These are phyloP conservation scores for Daedalea quercina DNA, from an alignment of 768 basidiomycete species.

Conservation along the genomic window DNA sequence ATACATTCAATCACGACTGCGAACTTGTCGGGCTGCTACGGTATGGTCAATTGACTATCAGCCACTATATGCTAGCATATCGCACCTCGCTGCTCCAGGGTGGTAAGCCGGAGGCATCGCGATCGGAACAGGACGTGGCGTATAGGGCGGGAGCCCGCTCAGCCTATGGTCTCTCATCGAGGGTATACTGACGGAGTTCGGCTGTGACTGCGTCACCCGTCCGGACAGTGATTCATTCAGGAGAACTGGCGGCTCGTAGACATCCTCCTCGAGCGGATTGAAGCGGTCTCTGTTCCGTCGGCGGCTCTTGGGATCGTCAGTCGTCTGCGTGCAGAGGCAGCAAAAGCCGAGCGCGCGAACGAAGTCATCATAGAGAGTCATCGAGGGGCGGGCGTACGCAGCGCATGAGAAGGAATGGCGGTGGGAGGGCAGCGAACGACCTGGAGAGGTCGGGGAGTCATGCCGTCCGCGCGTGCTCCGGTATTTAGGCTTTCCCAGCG, in stretches of 20 bases:
- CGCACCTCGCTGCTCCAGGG: not conserved
- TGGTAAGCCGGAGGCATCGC: not conserved
- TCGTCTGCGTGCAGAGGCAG: not conserved
- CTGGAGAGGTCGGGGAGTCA: not conserved
- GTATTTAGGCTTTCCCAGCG: not conserved
- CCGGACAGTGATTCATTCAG: not conserved
- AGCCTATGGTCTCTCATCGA: not conserved
- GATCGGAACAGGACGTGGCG: not conserved
- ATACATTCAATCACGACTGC: too few relatives aligned
- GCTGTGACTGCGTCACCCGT: too few relatives aligned
- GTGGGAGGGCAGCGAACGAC: not conserved
- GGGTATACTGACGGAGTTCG: too few relatives aligned
- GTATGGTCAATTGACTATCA: too few relatives aligned
- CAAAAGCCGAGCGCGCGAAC: not conserved
- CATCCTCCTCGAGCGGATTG: not conserved
- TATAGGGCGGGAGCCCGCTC: not conserved
- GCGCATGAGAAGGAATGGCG: not conserved
- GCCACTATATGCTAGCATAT: too few relatives aligned
- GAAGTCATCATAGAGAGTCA: not conserved
- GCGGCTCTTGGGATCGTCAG: not conserved
- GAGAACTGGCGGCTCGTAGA: not conserved
- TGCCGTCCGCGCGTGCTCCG: not conserved
- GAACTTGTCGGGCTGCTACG: too few relatives aligned
- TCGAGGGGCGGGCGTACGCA: not conserved
- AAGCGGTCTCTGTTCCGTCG: slow-evolving; percentile 1